A percentile compares a stretch with the other conserved stretches of the same genome.
phyloP scores from a whole-genome alignment of 2,329 filamentous ascomycete species.

The Aspergillus tanneri region DNA sequence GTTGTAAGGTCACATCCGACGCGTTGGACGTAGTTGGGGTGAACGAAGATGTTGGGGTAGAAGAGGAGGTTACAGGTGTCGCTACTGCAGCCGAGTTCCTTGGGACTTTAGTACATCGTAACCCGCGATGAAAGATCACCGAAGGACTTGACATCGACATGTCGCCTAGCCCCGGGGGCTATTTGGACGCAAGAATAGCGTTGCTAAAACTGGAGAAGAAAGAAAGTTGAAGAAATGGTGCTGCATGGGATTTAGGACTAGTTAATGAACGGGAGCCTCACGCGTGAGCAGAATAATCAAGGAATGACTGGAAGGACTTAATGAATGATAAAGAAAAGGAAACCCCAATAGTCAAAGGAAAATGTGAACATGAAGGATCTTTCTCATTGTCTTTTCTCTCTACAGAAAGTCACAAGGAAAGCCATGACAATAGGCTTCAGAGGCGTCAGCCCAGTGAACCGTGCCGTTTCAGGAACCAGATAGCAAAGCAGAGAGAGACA shows the following conservation, averaged over 20 bases:
- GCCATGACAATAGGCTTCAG: slow-evolving; percentile 19
- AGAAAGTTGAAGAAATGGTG: neutral
- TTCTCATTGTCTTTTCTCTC: slow-evolving; percentile 9
- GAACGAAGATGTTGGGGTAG: slow-evolving; percentile 5
- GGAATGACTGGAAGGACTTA: neutral
- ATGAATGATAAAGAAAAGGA: slow-evolving; percentile 1
- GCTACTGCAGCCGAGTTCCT: slow-evolving; percentile 18
- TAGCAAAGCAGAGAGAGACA: slow-evolving; percentile 20
- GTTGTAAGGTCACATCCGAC: neutral
- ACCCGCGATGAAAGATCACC: slow-evolving; percentile 23
- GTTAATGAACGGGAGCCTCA: neutral
- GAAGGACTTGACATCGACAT: slow-evolving; percentile 30
- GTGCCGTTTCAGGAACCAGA: slow-evolving; percentile 22
- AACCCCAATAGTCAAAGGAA: slow-evolving; percentile 3
- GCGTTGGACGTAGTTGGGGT: slow-evolving; percentile 5
- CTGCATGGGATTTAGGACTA: neutral
- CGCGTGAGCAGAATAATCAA: neutral
- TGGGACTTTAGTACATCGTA: slow-evolving; percentile 26
- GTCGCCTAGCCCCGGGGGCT: slow-evolving; percentile 23
- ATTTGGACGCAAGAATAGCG: slow-evolving; percentile 4
- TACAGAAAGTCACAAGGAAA: slow-evolving; percentile 5
- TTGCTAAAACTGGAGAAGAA: slow-evolving; percentile 7
- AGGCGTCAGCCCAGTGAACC: slow-evolving; percentile 13
- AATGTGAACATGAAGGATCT: slow-evolving; percentile 5
- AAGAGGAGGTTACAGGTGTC: slow-evolving; percentile 6